Base-by-base conservation (phyloP, 768 basidiomycete genomes). In the Nidularia sp. region DNA sequence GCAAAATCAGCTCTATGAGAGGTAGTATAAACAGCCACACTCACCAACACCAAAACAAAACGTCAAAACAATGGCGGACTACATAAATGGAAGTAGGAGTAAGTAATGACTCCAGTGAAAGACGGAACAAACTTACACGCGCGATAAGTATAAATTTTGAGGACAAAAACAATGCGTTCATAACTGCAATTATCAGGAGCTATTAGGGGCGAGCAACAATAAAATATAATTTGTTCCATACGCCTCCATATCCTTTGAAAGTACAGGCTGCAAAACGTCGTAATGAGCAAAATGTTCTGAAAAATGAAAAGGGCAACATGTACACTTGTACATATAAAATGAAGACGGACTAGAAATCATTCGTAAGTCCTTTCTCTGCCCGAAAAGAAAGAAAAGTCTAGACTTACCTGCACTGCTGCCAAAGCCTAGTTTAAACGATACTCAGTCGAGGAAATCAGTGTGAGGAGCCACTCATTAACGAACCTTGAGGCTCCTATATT, bases 181-280 rank as follows among this genome's bases (percentile, higher is more conserved):
- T 49, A 12, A 36, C 10, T 36, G 4, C 5, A 36, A 13, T 15
- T 15, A n/a, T 8, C 35, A 36, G 18, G 25, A 29, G 25, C 25
- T 22, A 22, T 31, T n/a, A 13, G 22, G 12, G 12, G 13, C 47
- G 32, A 31, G 13, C 10, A 29, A 10, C 47, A 48, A 8, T 35
- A 31, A 6, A 49, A 45, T 2, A 25, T 41, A 41, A 41, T 41
- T 2, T 45, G 3, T 45, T 45, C 65, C 45, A 29, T 47, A 69
- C 67, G 63, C 32, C 51, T 57, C 67, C 67, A 67, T 25, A 69
- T 69, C 57, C 65, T 63, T 39, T 57, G 59, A n/a, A 69, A 56
- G 48, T 69, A 69, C 35, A 62, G 61, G 15, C 67, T 69, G n/a
- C 36, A n/a, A 36, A 35, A 45, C 13, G 13, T 47, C 13, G 18